Evolutionary conservation across 495 filamentous ascomycete species (phyloP).

Genomic region (Penicillium longicatenatum): DNA sequence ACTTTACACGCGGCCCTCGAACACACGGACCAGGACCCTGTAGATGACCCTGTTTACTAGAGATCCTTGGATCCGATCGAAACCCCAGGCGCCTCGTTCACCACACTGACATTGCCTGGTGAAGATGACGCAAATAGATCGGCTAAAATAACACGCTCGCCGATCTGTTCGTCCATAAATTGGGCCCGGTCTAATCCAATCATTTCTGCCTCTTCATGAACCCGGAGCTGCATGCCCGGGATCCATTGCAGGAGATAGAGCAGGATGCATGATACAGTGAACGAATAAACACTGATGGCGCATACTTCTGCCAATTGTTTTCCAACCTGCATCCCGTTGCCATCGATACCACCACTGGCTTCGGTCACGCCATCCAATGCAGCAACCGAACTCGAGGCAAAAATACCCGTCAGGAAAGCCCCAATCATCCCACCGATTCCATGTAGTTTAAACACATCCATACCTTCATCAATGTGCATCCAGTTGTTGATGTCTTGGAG

Average conservation of each 20-base stretch:
- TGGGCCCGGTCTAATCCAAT: conserved; percentile 57
- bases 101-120: conserved; percentile 11
- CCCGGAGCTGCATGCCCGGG: conserved; percentile 58
- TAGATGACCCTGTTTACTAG: conserved; percentile 10
- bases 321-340: conserved; percentile 59
- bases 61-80: conserved; percentile 16
- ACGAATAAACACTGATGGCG: conserved; percentile 58
- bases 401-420: conserved; percentile 63
- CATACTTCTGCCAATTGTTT: conserved; percentile 61
- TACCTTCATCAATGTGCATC: conserved; percentile 60
- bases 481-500: conserved; percentile 57
- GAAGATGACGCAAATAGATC: conserved; percentile 26
- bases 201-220: conserved; percentile 57
- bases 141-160: conserved; percentile 37
- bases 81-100: conserved; percentile 5
- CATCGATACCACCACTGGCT: conserved; percentile 55
- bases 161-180: conserved; percentile 64
- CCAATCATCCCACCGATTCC: conserved; percentile 63
- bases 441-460: conserved; percentile 67
- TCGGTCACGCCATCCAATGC: conserved; percentile 51
- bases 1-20: conserved; percentile 12
- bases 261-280: conserved; percentile 54
- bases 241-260: conserved; percentile 59
- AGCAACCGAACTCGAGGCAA: conserved; percentile 50
- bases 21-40: not conserved